Evolutionary conservation across 2,329 filamentous ascomycete genomes (phyloP).

Genomic region (Ophiostoma pallidulum): DNA sequence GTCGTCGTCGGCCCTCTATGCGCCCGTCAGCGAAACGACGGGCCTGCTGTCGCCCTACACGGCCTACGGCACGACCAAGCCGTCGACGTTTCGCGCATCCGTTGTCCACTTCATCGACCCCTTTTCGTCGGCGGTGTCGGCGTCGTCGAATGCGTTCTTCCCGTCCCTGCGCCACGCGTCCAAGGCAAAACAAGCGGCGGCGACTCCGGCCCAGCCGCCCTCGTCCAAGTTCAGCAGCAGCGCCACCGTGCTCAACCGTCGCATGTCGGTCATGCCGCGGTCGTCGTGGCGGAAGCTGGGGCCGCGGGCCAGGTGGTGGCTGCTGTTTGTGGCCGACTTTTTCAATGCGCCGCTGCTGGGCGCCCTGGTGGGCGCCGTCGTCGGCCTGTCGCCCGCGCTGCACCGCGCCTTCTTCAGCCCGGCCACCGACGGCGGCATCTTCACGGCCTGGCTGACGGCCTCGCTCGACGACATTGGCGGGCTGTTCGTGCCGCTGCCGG

Average conservation of each 20-base stretch:
- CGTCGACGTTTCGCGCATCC: background rate
- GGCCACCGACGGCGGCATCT: conserved; percentile 49
- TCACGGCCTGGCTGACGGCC: conserved; percentile 57
- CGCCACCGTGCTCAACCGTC: conserved; percentile 11
- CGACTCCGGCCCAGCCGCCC: conserved; percentile 18
- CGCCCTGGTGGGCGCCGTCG: conserved; percentile 45
- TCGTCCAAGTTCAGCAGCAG: background rate
- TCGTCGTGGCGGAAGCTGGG: conserved; percentile 22
- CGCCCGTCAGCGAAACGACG: conserved; percentile 34
- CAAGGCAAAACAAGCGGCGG: conserved; percentile 10
- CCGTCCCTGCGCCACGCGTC: conserved; percentile 18
- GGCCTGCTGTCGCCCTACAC: conserved; percentile 32
- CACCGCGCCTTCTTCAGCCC: conserved; percentile 53
- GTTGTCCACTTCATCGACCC: conserved; percentile 13
- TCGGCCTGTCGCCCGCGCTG: conserved; percentile 50
- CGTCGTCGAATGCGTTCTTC: conserved; percentile 22
- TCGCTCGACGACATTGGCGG: conserved; percentile 52
- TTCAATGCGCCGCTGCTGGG: conserved; percentile 54
- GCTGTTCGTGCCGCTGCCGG: conserved; percentile 55
- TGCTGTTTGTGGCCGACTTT: conserved; percentile 36
- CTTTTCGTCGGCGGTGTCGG: conserved; percentile 16
- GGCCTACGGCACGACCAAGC: background rate
- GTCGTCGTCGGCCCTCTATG: background rate
- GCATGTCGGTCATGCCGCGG: conserved; percentile 20
- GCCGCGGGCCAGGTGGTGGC: conserved; percentile 24